Evolutionary conservation across 2,329 filamentous ascomycete species (phyloP).

Genomic region (Podosphaera fusca): DNA sequence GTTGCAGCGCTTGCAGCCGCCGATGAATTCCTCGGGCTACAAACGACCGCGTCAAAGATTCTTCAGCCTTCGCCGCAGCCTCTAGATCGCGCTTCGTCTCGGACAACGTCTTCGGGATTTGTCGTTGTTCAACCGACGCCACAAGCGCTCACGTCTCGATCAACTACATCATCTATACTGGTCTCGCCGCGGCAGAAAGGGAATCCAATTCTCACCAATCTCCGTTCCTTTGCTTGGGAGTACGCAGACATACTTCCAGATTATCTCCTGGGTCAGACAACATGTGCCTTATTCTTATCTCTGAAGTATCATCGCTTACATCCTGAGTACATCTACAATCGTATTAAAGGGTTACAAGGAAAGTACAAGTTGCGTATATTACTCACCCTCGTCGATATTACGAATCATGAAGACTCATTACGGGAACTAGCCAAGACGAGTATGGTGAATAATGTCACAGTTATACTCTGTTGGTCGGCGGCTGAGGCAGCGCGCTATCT

Average conservation of each 20-base stretch:
- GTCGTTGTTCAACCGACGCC: constrained; percentile 72
- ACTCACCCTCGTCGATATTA: constrained; percentile 81
- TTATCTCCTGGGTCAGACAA: constrained; percentile 69
- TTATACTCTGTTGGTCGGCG: constrained; percentile 85
- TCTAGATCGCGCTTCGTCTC: constrained; percentile 20
- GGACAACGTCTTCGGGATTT: constrained; percentile 14
- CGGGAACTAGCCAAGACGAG: constrained; percentile 84
- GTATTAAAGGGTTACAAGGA: constrained; percentile 63
- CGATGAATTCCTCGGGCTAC: constrained; percentile 12
- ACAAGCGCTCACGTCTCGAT: constrained; percentile 48
- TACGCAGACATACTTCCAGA: constrained; percentile 93
- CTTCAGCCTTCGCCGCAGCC: constrained; percentile 30
- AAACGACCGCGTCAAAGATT: constrained; percentile 19
- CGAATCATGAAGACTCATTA: constrained; percentile 74
- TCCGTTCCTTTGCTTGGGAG: constrained; percentile 76
- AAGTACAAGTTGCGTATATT: constrained; percentile 74
- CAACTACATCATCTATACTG: constrained; percentile 52
- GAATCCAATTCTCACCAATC: constrained; percentile 69
- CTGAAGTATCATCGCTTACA: constrained; percentile 95
- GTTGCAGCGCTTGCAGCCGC: constrained; percentile 31
- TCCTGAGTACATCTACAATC: constrained; percentile 91
- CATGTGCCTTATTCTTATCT: constrained; percentile 77
- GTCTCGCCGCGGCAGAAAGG: constrained; percentile 87
- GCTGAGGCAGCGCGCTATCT: constrained; percentile 85
- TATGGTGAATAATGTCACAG: constrained; percentile 73